These are phyloP conservation scores for Hypoxylon sp. DNA, from an alignment of 2,329 filamentous ascomycete genomes.

Conservation along the genomic window DNA sequence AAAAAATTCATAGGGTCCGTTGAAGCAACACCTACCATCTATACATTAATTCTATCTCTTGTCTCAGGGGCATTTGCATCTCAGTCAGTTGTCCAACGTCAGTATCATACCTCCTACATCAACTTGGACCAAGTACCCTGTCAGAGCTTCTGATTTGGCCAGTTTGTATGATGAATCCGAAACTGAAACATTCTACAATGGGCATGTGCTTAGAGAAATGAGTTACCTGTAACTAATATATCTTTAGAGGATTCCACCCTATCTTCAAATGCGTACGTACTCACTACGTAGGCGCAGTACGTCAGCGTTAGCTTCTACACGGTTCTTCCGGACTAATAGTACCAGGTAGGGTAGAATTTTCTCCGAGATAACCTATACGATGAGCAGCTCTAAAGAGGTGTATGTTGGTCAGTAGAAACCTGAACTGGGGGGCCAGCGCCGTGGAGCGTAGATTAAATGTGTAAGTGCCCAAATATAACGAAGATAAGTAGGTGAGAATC, in stretches of 20 bases:
- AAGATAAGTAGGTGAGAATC: background rate
- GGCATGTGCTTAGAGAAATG: background rate
- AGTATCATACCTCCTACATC: background rate
- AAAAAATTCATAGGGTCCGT: background rate
- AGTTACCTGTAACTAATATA: slow-evolving; percentile 8
- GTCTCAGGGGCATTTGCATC: background rate
- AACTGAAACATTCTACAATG: slow-evolving; percentile 21
- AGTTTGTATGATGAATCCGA: background rate
- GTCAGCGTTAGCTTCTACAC: slow-evolving; percentile 25
- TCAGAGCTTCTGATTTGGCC: background rate
- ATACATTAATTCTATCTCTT: background rate
- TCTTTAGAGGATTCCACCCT: background rate
- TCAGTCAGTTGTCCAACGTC: slow-evolving; percentile 6
- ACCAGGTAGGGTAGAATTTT: slow-evolving; percentile 11
- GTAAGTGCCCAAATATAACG: background rate
- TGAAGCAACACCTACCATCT: background rate
- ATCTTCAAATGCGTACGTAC: slow-evolving; percentile 15
- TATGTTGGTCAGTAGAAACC: background rate
- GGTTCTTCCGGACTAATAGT: slow-evolving; percentile 6
- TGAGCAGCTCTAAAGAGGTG: background rate
- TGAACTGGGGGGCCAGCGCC: slow-evolving; percentile 6
- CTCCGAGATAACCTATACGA: background rate
- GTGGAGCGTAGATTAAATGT: slow-evolving; percentile 1
- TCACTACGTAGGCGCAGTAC: slow-evolving; percentile 30
- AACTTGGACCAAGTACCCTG: background rate